phyloP scores from a whole-genome alignment of 345 rosid genomes.

The Microcos paniculata region DNA sequence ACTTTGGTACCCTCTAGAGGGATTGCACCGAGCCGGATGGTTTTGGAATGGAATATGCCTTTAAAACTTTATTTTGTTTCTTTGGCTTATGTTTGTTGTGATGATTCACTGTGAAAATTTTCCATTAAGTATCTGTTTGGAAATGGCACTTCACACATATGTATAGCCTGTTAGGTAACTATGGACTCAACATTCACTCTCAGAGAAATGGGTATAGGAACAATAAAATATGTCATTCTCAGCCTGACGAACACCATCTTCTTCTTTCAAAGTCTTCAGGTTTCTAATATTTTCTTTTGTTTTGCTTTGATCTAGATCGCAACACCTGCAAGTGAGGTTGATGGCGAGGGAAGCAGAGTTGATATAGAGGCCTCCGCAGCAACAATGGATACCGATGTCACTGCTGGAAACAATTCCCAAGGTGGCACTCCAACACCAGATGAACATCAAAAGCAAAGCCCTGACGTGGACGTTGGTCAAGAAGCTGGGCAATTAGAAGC shows the following conservation, averaged over 20 bases:
- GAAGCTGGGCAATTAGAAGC: conserved; percentile 77
- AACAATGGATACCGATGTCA: conserved; percentile 62
- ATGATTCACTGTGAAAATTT: background rate
- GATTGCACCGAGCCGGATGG: background rate
- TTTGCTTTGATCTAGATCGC: conserved; percentile 30
- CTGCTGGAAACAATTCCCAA: conserved; percentile 36
- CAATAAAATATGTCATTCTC: background rate
- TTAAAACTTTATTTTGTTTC: background rate
- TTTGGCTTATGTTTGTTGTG: background rate
- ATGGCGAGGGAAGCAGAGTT: conserved; percentile 58
- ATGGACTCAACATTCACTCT: background rate
- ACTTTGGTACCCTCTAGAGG: background rate
- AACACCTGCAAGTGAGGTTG: conserved; percentile 59
- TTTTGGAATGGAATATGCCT: background rate
- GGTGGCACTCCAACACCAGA: conserved; percentile 63
- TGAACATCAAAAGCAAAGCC: conserved; percentile 71
- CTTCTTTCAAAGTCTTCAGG: no score
- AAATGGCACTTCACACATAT: background rate
- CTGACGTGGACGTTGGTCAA: conserved; percentile 67
- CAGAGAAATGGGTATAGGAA: background rate
- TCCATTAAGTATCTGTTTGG: background rate
- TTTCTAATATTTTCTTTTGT: background rate
- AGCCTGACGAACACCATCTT: background rate
- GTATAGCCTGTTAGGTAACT: background rate
- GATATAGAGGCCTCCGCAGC: conserved; percentile 53